Evolutionary conservation across 768 basidiomycete genomes (phyloP).

Genomic region (Lenzites betulinus): DNA sequence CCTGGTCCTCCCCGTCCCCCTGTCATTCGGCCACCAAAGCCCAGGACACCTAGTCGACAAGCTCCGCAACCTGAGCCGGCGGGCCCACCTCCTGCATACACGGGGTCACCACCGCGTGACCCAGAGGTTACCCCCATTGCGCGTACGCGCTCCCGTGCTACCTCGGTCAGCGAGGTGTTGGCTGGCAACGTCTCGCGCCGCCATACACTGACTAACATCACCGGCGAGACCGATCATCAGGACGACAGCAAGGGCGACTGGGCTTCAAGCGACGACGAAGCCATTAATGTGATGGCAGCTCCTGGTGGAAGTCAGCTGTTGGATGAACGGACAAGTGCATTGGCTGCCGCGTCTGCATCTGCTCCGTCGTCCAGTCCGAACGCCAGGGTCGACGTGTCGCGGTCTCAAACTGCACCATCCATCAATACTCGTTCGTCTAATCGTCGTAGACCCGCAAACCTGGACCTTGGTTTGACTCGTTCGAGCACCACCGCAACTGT

Average conservation of each 20-base stretch:
- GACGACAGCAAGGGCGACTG: constrained; percentile 58
- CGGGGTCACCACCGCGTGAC: constrained; percentile 33
- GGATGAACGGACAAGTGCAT: constrained; percentile 79
- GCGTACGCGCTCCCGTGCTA: constrained; percentile 48
- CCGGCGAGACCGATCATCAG: constrained; percentile 32
- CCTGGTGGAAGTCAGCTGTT: constrained; percentile 81
- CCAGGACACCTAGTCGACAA: constrained; percentile 15
- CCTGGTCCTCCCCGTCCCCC: constrained; percentile 23
- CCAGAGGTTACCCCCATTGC: constrained; percentile 45
- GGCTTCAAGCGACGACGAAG: constrained; percentile 83
- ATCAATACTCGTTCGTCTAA: constrained; percentile 41
- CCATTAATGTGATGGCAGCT: constrained; percentile 79
- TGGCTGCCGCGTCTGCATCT: constrained; percentile 37
- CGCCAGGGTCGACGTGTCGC: constrained; percentile 29
- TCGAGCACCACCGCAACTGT: constrained; percentile 37
- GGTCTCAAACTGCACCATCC: constrained; percentile 30
- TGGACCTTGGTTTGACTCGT: constrained; percentile 50
- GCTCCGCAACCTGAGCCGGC: constrained; percentile 25
- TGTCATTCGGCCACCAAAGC: constrained; percentile 14
- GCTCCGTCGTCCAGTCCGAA: constrained; percentile 22
- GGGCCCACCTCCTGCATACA: constrained; percentile 73
- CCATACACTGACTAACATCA: constrained; percentile 31
- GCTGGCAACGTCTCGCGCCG: constrained; percentile 46
- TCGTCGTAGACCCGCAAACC: constrained; percentile 63
- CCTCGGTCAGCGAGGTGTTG: constrained; percentile 63